Conservation (phyloP, 129 eudicot genomes). For the Flaveria trinervia region DNA sequence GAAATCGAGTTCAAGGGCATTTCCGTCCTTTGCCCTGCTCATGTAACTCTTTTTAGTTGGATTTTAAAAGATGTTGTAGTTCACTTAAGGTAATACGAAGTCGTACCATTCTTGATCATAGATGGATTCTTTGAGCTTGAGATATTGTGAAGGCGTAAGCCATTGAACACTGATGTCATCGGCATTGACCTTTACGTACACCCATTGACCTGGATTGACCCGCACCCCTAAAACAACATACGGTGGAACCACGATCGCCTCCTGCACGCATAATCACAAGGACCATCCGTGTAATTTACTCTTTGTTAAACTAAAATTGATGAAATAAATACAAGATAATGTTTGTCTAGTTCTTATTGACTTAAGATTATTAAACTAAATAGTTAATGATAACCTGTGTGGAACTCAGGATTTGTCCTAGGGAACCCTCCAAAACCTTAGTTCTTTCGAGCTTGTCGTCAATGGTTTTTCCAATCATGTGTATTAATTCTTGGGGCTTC, state of each 20-base stretch:
- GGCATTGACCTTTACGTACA: constrained; percentile 64
- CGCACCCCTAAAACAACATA: constrained; percentile 74
- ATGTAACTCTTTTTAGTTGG: not conserved
- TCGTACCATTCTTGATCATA: constrained; percentile 54
- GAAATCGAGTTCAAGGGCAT: constrained; percentile 78
- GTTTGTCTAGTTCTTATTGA: not conserved
- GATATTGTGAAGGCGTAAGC: constrained; percentile 61
- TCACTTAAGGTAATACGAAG: not conserved
- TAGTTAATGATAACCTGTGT: constrained; percentile 53
- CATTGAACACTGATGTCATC: constrained; percentile 55
- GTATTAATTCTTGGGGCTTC: constrained; percentile 63
- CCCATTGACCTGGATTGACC: constrained; percentile 77
- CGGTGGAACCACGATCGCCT: constrained; percentile 87
- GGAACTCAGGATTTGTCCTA: constrained; percentile 69
- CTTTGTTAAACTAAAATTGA: no score
- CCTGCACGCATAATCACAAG: constrained; percentile 47
- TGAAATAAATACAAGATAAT: not conserved
- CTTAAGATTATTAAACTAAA: not conserved
- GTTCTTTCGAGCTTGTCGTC: constrained; percentile 70
- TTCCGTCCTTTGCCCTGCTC: constrained; percentile 82
- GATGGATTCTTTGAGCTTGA: constrained; percentile 71
- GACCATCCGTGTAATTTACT: no score
- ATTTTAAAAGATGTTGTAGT: no score
- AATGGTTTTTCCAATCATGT: constrained; percentile 61
- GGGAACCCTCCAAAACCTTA: constrained; percentile 72